Evolutionary conservation across 2,329 filamentous ascomycete genomes (phyloP).

Genomic region (Nemania abortiva): DNA sequence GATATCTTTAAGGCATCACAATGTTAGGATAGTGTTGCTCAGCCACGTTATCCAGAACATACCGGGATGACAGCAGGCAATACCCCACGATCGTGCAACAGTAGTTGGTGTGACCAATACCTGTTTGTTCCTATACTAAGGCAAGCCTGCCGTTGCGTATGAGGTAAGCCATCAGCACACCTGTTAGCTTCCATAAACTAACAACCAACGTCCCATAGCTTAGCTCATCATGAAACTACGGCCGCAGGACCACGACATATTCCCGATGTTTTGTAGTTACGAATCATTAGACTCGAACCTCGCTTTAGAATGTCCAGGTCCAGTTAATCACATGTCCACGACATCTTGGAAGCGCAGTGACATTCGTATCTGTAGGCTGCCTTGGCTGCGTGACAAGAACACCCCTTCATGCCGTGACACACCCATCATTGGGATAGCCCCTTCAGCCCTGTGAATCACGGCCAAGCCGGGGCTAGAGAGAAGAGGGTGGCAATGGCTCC

Average conservation of each 20-base stretch:
- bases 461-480: conserved; percentile 5
- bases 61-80: conserved; percentile 1
- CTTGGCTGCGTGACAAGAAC: conserved; percentile 24
- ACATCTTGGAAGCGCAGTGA: neutral
- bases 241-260: conserved; percentile 1
- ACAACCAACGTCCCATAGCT: conserved; percentile 5
- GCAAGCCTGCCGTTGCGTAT: neutral
- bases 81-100: conserved; percentile 18
- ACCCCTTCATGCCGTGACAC: conserved; percentile 13
- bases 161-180: conserved; percentile 8
- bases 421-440: conserved; percentile 10
- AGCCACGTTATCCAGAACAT: conserved; percentile 1
- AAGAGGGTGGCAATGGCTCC: conserved; percentile 18
- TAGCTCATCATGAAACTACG: neutral
- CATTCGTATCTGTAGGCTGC: neutral
- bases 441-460: conserved; percentile 15
- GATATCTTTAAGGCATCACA: neutral
- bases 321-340: conserved; percentile 25
- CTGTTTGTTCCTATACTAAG: neutral
- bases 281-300: neutral
- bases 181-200: conserved; percentile 8
- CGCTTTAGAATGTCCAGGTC: neutral
- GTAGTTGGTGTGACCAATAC: neutral
- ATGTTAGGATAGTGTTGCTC: neutral
- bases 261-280: neutral